These are phyloP conservation scores for Aspergillus saccharolyticus DNA, from an alignment of 495 filamentous ascomycete species.

Conservation along the genomic window DNA sequence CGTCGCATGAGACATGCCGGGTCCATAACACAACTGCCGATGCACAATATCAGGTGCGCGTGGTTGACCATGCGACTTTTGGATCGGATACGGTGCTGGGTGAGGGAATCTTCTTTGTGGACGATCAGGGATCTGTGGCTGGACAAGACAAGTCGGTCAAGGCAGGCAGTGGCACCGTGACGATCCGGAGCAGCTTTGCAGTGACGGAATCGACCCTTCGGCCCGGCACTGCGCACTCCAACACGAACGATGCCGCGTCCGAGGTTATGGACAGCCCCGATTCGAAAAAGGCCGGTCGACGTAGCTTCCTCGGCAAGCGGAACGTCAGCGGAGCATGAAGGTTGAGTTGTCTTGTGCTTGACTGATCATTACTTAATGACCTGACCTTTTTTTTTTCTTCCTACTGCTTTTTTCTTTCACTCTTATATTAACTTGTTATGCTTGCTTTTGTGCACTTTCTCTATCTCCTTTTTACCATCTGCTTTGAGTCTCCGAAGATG, in stretches of 20 bases:
- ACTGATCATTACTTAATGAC: slow-evolving; percentile 3
- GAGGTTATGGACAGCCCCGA: slow-evolving; percentile 52
- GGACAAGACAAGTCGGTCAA: slow-evolving; percentile 68
- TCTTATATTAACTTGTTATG: not conserved
- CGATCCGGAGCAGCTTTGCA: slow-evolving; percentile 61
- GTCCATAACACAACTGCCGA: slow-evolving; percentile 70
- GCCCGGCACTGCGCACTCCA: slow-evolving; percentile 38
- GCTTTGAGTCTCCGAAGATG: not conserved
- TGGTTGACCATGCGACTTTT: slow-evolving; percentile 78
- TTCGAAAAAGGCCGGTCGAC: slow-evolving; percentile 37
- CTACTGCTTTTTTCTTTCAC: slow-evolving; percentile 5
- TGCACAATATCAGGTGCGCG: slow-evolving; percentile 77
- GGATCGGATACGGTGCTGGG: slow-evolving; percentile 75
- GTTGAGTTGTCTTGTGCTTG: slow-evolving; percentile 15
- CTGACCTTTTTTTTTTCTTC: slow-evolving; percentile 2
- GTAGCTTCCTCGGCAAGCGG: slow-evolving; percentile 56
- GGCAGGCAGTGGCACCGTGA: slow-evolving; percentile 63
- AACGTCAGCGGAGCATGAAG: slow-evolving; percentile 41
- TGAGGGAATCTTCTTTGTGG: slow-evolving; percentile 82
- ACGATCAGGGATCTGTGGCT: slow-evolving; percentile 60
- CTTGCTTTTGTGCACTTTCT: slow-evolving; percentile 1
- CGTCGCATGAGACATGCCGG: slow-evolving; percentile 64
- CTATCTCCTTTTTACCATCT: slow-evolving; percentile 4
- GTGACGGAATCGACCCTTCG: slow-evolving; percentile 25
- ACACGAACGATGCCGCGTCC: slow-evolving; percentile 26